phyloP scores from a whole-genome alignment of 768 basidiomycete genomes.

The Tylopilus balloui region DNA sequence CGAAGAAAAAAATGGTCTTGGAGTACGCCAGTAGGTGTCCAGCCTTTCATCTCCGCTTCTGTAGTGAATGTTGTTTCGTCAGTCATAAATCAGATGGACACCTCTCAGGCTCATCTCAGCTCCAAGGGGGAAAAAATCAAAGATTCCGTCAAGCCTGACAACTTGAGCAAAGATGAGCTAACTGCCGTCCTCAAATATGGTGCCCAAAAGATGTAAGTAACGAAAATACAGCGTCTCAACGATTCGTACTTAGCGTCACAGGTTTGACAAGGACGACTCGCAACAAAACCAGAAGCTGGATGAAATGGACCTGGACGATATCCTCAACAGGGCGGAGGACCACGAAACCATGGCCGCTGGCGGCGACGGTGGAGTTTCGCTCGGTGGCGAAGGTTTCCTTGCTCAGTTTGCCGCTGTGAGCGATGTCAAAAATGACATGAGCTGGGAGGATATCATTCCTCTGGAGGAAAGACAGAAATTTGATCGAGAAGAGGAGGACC shows the following conservation, averaged over 20 bases:
- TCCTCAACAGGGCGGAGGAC: constrained; percentile 93
- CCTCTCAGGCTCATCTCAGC: constrained; percentile 92
- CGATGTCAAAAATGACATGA: constrained; percentile 98
- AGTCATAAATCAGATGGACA: constrained; percentile 99
- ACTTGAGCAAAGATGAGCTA: constrained; percentile 93
- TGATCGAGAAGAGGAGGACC: constrained; percentile 75
- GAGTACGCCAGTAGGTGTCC: constrained; percentile 92
- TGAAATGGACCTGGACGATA: constrained; percentile 98
- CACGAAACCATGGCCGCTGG: constrained; percentile 88
- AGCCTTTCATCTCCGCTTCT: constrained; percentile 12
- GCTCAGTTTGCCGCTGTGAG: constrained; percentile 93
- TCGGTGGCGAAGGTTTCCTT: constrained; percentile 97
- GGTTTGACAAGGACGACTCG: constrained; percentile 96
- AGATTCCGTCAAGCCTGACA: constrained; percentile 71
- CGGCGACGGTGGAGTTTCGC: constrained; percentile 82
- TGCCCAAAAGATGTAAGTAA: constrained; percentile 87
- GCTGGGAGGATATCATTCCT: constrained; percentile 99
- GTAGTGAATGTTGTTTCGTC: constrained; percentile 13
- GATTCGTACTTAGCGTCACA: constrained; percentile 29
- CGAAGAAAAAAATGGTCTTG: constrained; percentile 99
- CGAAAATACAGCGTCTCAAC: constrained; percentile 2
- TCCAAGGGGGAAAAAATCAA: constrained; percentile 65
- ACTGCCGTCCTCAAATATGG: constrained; percentile 98
- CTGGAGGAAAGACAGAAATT: constrained; percentile 82
- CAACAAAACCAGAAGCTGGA: constrained; percentile 94